phyloP scores from a whole-genome alignment of 495 filamentous ascomycete genomes.

The Friedmanniomyces endolithicus region DNA sequence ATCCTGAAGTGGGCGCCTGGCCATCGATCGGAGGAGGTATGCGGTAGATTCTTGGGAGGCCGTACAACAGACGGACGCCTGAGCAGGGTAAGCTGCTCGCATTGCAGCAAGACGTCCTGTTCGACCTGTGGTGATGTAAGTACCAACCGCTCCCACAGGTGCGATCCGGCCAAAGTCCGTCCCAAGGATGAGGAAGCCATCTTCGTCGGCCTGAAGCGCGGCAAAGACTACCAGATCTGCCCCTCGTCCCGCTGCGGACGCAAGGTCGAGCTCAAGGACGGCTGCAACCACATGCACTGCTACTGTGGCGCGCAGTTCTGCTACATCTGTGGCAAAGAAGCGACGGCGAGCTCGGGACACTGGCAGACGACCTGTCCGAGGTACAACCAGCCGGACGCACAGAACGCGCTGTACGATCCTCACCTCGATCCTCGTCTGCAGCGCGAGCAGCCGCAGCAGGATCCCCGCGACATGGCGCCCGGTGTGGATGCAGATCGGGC shows the following conservation, averaged over 20 bases:
- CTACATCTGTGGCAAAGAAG: conserved; percentile 3
- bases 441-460: no score
- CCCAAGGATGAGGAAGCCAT: background rate
- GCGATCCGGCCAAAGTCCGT: background rate
- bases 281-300: conserved; percentile 9
- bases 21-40: background rate
- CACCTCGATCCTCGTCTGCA: no score
- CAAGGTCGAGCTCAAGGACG: conserved; percentile 2
- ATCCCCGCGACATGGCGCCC: no score
- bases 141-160: background rate
- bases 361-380: background rate
- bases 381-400: background rate
- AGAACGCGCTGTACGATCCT: background rate
- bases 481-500: no score
- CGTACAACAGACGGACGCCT: background rate
- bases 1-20: no score
- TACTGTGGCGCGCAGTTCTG: conserved; percentile 5
- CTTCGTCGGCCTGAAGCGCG: background rate
- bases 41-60: background rate
- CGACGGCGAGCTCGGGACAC: background rate
- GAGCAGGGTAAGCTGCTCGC: background rate
- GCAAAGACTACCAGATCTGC: conserved; percentile 13
- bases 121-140: background rate
- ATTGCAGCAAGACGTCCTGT: background rate
- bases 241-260: background rate